phyloP scores from a whole-genome alignment of 306 rosid species.

The Abrus precatorius region DNA sequence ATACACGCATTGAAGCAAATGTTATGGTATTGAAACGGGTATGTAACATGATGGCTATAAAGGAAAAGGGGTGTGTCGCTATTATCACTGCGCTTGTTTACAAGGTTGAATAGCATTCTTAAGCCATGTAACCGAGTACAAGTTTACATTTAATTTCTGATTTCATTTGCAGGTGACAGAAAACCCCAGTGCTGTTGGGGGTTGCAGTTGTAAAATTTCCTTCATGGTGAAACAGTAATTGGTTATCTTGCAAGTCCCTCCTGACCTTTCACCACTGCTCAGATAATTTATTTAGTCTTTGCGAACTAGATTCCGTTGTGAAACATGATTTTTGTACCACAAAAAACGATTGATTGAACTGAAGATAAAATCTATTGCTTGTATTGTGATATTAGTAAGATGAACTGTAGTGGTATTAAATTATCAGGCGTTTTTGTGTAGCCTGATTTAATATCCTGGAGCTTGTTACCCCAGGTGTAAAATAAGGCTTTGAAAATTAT shows the following conservation, averaged over 20 bases:
- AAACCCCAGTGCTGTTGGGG: slow-evolving; percentile 96
- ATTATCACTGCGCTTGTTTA: neutral
- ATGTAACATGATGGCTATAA: neutral
- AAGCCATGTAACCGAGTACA: neutral
- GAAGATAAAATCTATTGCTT: slow-evolving; percentile 29
- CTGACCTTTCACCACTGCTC: slow-evolving; percentile 20
- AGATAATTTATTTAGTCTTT: neutral
- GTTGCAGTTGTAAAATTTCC: slow-evolving; percentile 94
- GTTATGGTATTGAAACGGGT: slow-evolving; percentile 7
- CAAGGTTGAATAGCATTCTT: neutral
- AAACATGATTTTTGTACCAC: slow-evolving; percentile 31
- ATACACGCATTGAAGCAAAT: neutral
- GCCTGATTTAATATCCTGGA: slow-evolving; percentile 20
- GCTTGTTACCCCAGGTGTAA: neutral
- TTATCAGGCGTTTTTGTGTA: slow-evolving; percentile 36
- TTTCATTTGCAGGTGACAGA: slow-evolving; percentile 74
- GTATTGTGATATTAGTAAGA: slow-evolving; percentile 42
- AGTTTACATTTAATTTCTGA: slow-evolving; percentile 32
- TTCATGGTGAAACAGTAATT: slow-evolving; percentile 88
- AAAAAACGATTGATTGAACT: slow-evolving; percentile 23
- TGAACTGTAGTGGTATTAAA: slow-evolving; percentile 31
- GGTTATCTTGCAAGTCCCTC: slow-evolving; percentile 14
- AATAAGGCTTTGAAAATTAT: neutral
- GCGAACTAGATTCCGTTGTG: slow-evolving; percentile 7
- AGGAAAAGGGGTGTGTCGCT: neutral